Evolutionary conservation across 1,139 yeast species (phyloP), one percentile per base, ranked within the genome.

Genomic region (Yamadazyma oceani): DNA sequence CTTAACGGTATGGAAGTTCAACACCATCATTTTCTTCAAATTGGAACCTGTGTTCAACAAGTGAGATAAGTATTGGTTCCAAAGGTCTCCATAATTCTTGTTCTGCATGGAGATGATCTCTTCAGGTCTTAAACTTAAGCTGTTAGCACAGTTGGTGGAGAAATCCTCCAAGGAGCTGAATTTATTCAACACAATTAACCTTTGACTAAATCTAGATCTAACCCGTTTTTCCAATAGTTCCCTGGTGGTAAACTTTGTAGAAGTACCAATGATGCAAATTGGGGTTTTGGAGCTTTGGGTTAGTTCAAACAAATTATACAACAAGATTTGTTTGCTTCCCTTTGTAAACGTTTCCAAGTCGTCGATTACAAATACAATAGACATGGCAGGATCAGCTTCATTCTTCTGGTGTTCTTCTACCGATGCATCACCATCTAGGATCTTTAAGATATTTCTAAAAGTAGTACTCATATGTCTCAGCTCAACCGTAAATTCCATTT

Each of bases 221-320:
- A 94, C 97, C 49, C 99, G 74, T 54, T 90, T 92, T 55, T 94
- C 99, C 38, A 92, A 67, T 47, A 80, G 69, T 50, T 92, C 97
- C 37, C 90, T 67, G 0, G 88, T 74, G 7, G 86, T 86, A 24
- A 87, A 69, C 40, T 83, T 81, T 2, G 92, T 73, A 1, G 95
- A 82, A 5, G 85, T 62, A 1, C 97, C 97, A 36, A 92, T 62
- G 4, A 92, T 86, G 38, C 94, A 79, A 3, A 90, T 80, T 1
- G 97, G 95, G 0, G 85, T 80, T 5, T 75, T 67, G 21, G 87
- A 75, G 43, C 78, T 85, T 45, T 89, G 92, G 2, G 88, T 79
- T 50, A 89, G 69, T 51, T 94, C 98, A 54, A 94, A 84, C 32
- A 94, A 63, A 50, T 89, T 92, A 58, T 92, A 94, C 7, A 94